A percentile compares a stretch with the other conserved stretches of the same genome.
Conservation (phyloP, 345 rosid species). For the Brassica carinata region DNA sequence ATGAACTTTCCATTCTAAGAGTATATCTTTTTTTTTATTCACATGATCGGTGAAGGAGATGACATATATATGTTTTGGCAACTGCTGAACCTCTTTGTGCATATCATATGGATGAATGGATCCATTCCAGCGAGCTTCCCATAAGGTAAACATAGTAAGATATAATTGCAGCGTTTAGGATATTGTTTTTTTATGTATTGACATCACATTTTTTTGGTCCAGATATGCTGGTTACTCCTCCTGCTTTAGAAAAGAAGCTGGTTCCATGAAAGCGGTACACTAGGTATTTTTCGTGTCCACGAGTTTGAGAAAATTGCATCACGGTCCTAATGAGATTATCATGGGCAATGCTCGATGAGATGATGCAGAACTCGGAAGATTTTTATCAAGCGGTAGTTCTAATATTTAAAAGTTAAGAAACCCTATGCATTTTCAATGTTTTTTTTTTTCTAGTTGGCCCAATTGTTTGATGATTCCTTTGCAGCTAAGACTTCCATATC, state of each 20-base stretch:
- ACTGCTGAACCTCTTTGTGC: slow-evolving; percentile 78
- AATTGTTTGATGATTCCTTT: slow-evolving; percentile 4
- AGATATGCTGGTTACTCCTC: slow-evolving; percentile 12
- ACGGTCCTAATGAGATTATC: slow-evolving; percentile 76
- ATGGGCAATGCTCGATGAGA: slow-evolving; percentile 92
- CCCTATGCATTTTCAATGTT: neutral
- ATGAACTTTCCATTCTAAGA: neutral
- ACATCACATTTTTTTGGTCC: neutral
- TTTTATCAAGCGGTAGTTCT: slow-evolving; percentile 63
- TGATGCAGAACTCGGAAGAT: slow-evolving; percentile 86
- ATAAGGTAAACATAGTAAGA: slow-evolving; percentile 48
- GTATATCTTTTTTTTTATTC: neutral
- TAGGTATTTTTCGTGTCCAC: too few relatives aligned
- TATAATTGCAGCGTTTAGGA: neutral
- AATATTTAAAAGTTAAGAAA: neutral
- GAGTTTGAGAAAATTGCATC: neutral
- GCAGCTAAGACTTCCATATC: slow-evolving; percentile 87
- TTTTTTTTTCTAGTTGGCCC: neutral
- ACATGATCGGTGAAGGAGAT: slow-evolving; percentile 98
- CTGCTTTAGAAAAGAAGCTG: slow-evolving; percentile 98
- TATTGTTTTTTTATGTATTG: neutral
- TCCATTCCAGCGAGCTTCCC: slow-evolving; percentile 85
- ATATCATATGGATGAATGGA: slow-evolving; percentile 91
- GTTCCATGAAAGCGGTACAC: slow-evolving; percentile 82
- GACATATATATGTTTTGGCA: slow-evolving; percentile 53